Evolutionary conservation across 176 grass and related monocot species (phyloP), one percentile per base, ranked within the genome.

Genomic region (Secale cereale): DNA sequence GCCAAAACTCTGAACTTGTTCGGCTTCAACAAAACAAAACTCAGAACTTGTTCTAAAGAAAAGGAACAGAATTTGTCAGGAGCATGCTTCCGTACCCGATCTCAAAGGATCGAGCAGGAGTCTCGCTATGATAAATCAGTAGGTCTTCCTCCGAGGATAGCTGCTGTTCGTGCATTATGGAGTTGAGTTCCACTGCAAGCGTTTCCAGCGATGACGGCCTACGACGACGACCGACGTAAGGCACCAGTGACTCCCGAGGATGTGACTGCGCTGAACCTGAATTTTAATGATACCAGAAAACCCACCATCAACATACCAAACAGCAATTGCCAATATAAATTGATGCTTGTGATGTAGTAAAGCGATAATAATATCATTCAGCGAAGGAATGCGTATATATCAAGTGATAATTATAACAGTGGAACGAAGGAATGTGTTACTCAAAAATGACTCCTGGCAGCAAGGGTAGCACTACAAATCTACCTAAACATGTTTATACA

Each of bases 221-320:
- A 15, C 61, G 62, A 41, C 60, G 61, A 39, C 86, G 89, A 62
- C 74, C 66, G 14, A 89, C 57, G 80, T 65, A 82, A 6, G 93
- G 96, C 32, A 90, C 67, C 56, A 94, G 59, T 14, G 91, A 82
- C 65, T 94, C 96, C 96, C 91, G 90, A 78, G 81, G 86, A 82
- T 94, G 94, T 59, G 93, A 98, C 43, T 98, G 96, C 5, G 85
- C 88, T 87, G 96, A 95, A 81, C 93, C 93, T 94, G 87, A 78
- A 86, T 83, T 63, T 23, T 39, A 57, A 68, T 73, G 57, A 76
- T 69, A 52, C 48, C 25, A 61, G 28, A 84, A 33, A 87, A 54
- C 1, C 26, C 56, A 85, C 35, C n/a, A 43, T 57, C 76, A 27
- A 63, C 13, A 88, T 65, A 35, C 19, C 22, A 26, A 82, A 82